Conservation (phyloP, 192 early-diverging fungal species). For the Podila minutissima region DNA sequence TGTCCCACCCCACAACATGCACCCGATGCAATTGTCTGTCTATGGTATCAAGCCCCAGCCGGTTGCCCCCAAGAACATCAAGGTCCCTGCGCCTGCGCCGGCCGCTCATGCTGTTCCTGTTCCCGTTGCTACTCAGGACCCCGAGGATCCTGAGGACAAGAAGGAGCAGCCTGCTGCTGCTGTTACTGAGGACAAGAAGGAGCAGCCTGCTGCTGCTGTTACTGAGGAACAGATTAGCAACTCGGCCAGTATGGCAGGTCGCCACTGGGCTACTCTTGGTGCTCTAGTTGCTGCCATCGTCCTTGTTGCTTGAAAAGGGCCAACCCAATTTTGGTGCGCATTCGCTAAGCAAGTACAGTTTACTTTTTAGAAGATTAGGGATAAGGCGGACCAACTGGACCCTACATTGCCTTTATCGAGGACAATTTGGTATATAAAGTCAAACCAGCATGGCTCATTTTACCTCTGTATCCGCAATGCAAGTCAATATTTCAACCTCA, state of each 20-base stretch:
- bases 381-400: too few relatives aligned
- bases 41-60: background rate
- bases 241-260: conserved; percentile 9
- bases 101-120: background rate
- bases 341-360: too few relatives aligned
- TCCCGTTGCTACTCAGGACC: too few relatives aligned
- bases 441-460: too few relatives aligned
- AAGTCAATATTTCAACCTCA: too few relatives aligned
- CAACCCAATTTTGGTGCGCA: too few relatives aligned
- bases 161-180: background rate
- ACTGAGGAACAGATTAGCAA: background rate
- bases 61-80: background rate
- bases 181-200: background rate
- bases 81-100: background rate
- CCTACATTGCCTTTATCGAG: too few relatives aligned
- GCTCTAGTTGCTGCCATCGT: conserved; percentile 2
- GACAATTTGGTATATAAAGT: too few relatives aligned
- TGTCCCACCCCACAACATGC: conserved; percentile 10
- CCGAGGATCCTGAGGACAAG: too few relatives aligned
- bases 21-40: conserved; percentile 1
- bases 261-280: conserved; percentile 19
- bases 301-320: conserved; percentile 7
- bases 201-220: background rate
- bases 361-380: too few relatives aligned
- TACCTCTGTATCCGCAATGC: too few relatives aligned